phyloP scores from a whole-genome alignment of 2,329 filamentous ascomycete genomes.

The Monilinia fructicola region DNA sequence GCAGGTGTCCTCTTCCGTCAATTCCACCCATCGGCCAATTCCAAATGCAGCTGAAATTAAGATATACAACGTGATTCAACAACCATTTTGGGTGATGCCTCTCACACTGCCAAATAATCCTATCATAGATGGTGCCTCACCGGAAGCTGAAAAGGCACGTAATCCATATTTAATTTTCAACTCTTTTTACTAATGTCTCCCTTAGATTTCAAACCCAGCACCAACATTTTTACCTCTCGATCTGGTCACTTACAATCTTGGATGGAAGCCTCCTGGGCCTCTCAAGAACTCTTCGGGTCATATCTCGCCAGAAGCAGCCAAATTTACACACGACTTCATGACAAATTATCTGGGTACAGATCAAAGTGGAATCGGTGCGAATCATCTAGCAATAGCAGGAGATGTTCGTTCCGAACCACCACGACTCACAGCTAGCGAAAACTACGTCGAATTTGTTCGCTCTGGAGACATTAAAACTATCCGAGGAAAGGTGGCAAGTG shows the following conservation, averaged over 20 bases:
- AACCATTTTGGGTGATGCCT: slow-evolving; percentile 72
- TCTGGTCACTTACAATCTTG: slow-evolving; percentile 68
- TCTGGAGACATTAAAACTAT: slow-evolving; percentile 55
- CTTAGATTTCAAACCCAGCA: slow-evolving; percentile 42
- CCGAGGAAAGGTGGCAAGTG: slow-evolving; percentile 30
- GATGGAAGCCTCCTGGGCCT: slow-evolving; percentile 56
- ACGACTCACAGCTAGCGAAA: slow-evolving; percentile 68
- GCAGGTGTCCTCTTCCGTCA: slow-evolving; percentile 63
- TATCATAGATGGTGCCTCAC: slow-evolving; percentile 25
- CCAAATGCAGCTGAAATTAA: slow-evolving; percentile 51
- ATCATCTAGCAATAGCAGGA: slow-evolving; percentile 40
- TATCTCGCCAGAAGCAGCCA: slow-evolving; percentile 58
- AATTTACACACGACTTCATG: slow-evolving; percentile 53
- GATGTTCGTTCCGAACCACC: slow-evolving; percentile 49
- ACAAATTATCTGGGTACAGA: slow-evolving; percentile 51
- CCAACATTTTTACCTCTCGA: slow-evolving; percentile 72
- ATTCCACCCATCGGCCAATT: slow-evolving; percentile 52
- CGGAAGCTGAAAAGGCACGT: slow-evolving; percentile 33
- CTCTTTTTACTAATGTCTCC: slow-evolving; percentile 38
- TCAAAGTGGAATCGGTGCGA: slow-evolving; percentile 49
- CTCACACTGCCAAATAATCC: slow-evolving; percentile 44
- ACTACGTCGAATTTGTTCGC: slow-evolving; percentile 72
- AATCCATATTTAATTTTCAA: not conserved
- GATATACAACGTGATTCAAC: slow-evolving; percentile 67
- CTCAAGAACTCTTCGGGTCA: slow-evolving; percentile 65